Conservation (phyloP, 164 flowering plant genomes). For the Cinnamomum micranthum region DNA sequence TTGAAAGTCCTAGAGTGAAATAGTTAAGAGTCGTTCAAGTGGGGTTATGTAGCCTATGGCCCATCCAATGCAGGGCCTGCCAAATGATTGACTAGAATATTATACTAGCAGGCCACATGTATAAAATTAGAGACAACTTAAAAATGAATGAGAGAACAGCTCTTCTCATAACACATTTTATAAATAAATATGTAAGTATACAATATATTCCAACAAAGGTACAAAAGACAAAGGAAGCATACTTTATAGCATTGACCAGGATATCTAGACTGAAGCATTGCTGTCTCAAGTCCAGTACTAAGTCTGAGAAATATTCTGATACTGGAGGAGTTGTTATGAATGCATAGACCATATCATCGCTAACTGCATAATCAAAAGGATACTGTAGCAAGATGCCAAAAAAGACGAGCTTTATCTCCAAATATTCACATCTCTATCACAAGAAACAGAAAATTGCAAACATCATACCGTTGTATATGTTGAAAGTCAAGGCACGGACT, state of each 20-base stretch:
- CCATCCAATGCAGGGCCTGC: not conserved
- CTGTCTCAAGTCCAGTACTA: conserved; percentile 39
- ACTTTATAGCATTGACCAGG: conserved; percentile 35
- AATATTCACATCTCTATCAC: not conserved
- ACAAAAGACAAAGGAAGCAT: conserved; percentile 15
- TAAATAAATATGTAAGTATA: not conserved
- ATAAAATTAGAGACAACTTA: not conserved
- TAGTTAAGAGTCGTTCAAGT: not conserved
- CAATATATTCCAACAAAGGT: conserved; percentile 2
- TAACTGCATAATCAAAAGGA: conserved; percentile 50
- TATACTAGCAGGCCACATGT: not conserved
- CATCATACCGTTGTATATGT: conserved; percentile 46
- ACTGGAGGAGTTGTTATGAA: conserved; percentile 50
- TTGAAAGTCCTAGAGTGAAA: not conserved
- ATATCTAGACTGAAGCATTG: conserved; percentile 45
- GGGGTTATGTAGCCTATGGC: not conserved
- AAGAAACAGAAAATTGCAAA: conserved; percentile 1
- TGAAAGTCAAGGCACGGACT: conserved; percentile 56
- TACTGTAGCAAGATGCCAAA: conserved; percentile 28
- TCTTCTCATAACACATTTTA: too few species aligned
- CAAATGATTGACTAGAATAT: not conserved
- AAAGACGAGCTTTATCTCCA: conserved; percentile 5
- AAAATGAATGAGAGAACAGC: not conserved
- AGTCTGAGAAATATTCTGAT: conserved; percentile 51
- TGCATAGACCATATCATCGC: conserved; percentile 54